phyloP scores from a whole-genome alignment of 192 early-diverging fungal species.

The Backusella macrospora region DNA sequence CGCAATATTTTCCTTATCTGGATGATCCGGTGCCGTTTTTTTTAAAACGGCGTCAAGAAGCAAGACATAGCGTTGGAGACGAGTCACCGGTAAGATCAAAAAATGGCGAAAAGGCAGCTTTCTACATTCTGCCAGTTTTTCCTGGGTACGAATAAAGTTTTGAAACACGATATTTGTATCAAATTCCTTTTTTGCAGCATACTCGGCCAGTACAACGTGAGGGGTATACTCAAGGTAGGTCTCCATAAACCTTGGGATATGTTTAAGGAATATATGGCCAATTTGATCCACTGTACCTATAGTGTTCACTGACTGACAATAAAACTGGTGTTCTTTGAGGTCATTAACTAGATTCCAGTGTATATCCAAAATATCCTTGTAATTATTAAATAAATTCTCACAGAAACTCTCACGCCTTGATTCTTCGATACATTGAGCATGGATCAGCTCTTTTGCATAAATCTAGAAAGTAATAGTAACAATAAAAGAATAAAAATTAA shows the following conservation, averaged over 20 bases:
- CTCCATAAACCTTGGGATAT: conserved; percentile 63
- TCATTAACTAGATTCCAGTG: conserved; percentile 59
- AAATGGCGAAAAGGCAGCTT: conserved; percentile 42
- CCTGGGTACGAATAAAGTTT: conserved; percentile 72
- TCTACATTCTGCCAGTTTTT: conserved; percentile 26
- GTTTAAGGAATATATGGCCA: conserved; percentile 78
- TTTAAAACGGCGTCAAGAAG: conserved; percentile 83
- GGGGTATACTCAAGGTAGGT: conserved; percentile 81
- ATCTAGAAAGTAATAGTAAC: conserved; percentile 11
- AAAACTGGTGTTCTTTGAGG: conserved; percentile 56
- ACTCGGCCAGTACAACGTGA: conserved; percentile 76
- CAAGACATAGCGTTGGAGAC: conserved; percentile 84
- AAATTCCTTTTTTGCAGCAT: conserved; percentile 73
- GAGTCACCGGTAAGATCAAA: conserved; percentile 80
- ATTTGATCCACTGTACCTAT: conserved; percentile 74
- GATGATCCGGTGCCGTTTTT: conserved; percentile 76
- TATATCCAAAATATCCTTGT: conserved; percentile 58
- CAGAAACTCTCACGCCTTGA: conserved; percentile 53
- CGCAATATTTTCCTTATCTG: conserved; percentile 69
- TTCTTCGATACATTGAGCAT: conserved; percentile 33
- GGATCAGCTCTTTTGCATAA: conserved; percentile 54
- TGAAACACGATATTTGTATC: conserved; percentile 64
- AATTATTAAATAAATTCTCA: conserved; percentile 73
- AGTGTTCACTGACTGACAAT: conserved; percentile 62
- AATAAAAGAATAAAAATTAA: neutral